Evolutionary conservation across 106 monocot genomes (phyloP).

Genomic region (Phalaenopsis equestris): DNA sequence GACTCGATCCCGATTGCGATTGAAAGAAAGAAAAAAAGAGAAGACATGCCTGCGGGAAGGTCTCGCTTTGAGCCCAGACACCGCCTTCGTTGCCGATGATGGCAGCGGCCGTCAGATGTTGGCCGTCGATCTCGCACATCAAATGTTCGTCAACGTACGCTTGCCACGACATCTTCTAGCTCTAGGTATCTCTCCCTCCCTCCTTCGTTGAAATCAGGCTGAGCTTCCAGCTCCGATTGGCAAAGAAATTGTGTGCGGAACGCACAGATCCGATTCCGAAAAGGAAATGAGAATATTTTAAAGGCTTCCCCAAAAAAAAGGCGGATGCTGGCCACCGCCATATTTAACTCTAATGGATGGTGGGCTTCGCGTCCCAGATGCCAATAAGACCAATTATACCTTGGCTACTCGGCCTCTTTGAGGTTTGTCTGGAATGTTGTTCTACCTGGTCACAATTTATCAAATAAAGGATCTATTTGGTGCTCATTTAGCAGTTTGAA

Average conservation of each 20-base stretch:
- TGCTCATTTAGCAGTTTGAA: no score
- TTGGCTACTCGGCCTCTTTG: no score
- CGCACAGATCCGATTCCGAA: neutral
- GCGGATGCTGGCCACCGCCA: neutral
- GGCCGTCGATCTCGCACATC: conserved; percentile 17
- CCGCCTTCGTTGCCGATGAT: conserved; percentile 16
- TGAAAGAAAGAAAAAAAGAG: neutral
- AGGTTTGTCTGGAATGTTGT: no score
- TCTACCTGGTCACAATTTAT: no score
- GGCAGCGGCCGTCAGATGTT: conserved; percentile 6
- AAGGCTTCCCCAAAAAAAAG: neutral
- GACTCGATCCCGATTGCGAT: neutral
- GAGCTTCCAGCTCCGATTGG: neutral
- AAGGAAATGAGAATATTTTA: neutral
- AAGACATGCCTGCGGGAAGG: conserved; percentile 12
- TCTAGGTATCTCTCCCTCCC: neutral
- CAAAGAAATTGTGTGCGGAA: neutral
- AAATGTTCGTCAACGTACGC: conserved; percentile 15
- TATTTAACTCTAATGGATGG: neutral
- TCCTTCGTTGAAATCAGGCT: neutral
- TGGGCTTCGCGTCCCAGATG: neutral
- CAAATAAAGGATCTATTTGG: no score
- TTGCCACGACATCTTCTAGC: conserved; percentile 15
- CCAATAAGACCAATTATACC: no score
- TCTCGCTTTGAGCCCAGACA: conserved; percentile 14